Evolutionary conservation across 306 rosid genomes (phyloP).

Genomic region (Purshia tridentata): DNA sequence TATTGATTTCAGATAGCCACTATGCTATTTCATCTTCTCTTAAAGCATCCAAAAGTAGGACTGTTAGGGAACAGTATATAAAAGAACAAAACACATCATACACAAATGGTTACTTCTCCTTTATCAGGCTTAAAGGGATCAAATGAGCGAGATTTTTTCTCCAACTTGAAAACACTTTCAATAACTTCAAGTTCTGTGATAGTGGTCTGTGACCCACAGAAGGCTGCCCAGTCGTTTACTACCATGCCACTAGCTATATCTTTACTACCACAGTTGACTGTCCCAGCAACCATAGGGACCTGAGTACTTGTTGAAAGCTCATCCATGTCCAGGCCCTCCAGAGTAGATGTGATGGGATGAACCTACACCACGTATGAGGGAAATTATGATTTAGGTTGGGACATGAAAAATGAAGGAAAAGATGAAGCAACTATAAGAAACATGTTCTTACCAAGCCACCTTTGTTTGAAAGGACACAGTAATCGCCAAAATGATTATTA

Average conservation of each 20-base stretch:
- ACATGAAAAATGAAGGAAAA: background rate
- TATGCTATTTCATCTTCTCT: too few species aligned
- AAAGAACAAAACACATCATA: too few species aligned
- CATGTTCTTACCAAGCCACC: constrained; percentile 69
- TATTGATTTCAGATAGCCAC: too few species aligned
- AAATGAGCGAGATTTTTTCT: constrained; percentile 21
- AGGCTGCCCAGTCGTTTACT: constrained; percentile 87
- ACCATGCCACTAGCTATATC: constrained; percentile 76
- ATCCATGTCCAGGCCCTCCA: constrained; percentile 82
- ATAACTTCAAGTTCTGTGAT: constrained; percentile 80
- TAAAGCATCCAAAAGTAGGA: too few species aligned
- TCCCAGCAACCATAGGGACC: constrained; percentile 81
- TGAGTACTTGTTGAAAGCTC: constrained; percentile 91
- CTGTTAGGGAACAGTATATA: too few species aligned
- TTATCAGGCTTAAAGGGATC: too few species aligned
- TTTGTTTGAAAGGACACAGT: constrained; percentile 69
- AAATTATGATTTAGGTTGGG: background rate
- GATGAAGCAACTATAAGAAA: background rate
- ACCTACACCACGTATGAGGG: constrained; percentile 47
- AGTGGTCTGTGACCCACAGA: constrained; percentile 84
- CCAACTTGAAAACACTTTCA: constrained; percentile 79
- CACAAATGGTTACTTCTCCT: too few species aligned
- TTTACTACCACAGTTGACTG: constrained; percentile 82
- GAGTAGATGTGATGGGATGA: constrained; percentile 80
- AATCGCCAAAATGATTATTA: constrained; percentile 85